Percentiles rank a stretch among this genome's conserved stretches.
phyloP scores from a whole-genome alignment of 2,329 filamentous ascomycete genomes.

The Xylaria sp. region DNA sequence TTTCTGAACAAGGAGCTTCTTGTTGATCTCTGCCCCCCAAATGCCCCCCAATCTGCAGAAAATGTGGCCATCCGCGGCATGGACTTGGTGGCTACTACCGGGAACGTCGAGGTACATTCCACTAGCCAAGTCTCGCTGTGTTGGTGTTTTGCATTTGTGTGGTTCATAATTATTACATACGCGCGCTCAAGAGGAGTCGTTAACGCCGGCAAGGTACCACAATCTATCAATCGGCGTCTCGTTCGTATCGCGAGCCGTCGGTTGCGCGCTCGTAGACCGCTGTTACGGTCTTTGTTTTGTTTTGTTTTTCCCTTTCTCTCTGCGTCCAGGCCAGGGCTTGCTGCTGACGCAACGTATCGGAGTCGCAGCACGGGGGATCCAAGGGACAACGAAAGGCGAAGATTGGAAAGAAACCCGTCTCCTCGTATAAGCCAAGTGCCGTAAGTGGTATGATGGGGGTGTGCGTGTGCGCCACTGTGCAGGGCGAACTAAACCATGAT shows the following conservation, averaged over 20 bases:
- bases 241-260: neutral
- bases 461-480: slow-evolving; percentile 13
- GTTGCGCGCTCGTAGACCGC: neutral
- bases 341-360: neutral
- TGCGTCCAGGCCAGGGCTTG: too few species aligned
- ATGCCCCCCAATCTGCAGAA: slow-evolving; percentile 11
- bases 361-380: neutral
- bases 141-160: slow-evolving; percentile 7
- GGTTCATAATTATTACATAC: too few species aligned
- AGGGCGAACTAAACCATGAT: slow-evolving; percentile 8
- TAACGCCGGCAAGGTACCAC: neutral
- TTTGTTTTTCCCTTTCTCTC: neutral
- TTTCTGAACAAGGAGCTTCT: slow-evolving; percentile 6
- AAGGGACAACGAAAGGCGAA: neutral
- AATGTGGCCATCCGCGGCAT: slow-evolving; percentile 13
- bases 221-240: neutral
- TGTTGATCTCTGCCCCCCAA: neutral
- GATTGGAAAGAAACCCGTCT: neutral
- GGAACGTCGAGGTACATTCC: slow-evolving; percentile 13
- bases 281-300: neutral
- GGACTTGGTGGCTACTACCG: slow-evolving; percentile 6
- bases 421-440: slow-evolving; percentile 8
- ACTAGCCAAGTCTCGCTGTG: slow-evolving; percentile 10
- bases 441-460: slow-evolving; percentile 13
- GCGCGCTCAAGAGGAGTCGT: too few species aligned